Evolutionary conservation across 2,329 filamentous ascomycete species (phyloP).

Genomic region (Coniochaeta prunicola): DNA sequence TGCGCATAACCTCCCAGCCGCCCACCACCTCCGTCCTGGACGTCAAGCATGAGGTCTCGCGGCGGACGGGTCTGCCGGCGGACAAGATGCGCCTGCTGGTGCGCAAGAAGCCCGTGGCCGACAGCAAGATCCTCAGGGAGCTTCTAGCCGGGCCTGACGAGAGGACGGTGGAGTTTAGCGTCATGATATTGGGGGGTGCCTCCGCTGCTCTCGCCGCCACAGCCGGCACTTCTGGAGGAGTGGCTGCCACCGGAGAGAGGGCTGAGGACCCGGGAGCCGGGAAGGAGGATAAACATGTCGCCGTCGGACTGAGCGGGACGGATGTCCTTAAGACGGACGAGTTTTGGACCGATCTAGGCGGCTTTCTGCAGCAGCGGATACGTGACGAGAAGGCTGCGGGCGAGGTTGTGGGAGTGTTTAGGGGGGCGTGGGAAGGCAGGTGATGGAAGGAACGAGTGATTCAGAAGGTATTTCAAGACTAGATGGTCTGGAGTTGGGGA

Average conservation of each 20-base stretch:
- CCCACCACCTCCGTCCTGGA: constrained; percentile 70
- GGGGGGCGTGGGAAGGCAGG: constrained; percentile 57
- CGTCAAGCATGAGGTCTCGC: constrained; percentile 63
- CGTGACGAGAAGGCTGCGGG: constrained; percentile 62
- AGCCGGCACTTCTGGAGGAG: neutral
- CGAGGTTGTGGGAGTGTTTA: constrained; percentile 61
- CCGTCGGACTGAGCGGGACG: constrained; percentile 46
- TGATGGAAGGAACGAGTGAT: neutral
- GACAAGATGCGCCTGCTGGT: constrained; percentile 80
- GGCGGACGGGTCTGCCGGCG: constrained; percentile 54
- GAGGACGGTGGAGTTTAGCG: constrained; percentile 61
- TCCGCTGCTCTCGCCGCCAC: constrained; percentile 23
- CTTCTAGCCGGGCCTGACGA: constrained; percentile 46
- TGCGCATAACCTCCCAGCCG: constrained; percentile 47
- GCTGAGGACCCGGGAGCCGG: constrained; percentile 14
- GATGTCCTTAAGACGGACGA: constrained; percentile 59
- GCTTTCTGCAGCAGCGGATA: constrained; percentile 72
- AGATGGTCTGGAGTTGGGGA: neutral
- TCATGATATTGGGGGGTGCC: constrained; percentile 82
- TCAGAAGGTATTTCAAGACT: neutral
- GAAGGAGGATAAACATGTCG: constrained; percentile 23
- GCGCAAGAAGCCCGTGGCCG: constrained; percentile 77
- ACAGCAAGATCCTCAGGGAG: constrained; percentile 72
- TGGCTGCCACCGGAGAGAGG: constrained; percentile 32
- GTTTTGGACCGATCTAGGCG: constrained; percentile 84